Evolutionary conservation across 208 protist species (phyloP).

Genomic region (Trypanosoma theileri): DNA sequence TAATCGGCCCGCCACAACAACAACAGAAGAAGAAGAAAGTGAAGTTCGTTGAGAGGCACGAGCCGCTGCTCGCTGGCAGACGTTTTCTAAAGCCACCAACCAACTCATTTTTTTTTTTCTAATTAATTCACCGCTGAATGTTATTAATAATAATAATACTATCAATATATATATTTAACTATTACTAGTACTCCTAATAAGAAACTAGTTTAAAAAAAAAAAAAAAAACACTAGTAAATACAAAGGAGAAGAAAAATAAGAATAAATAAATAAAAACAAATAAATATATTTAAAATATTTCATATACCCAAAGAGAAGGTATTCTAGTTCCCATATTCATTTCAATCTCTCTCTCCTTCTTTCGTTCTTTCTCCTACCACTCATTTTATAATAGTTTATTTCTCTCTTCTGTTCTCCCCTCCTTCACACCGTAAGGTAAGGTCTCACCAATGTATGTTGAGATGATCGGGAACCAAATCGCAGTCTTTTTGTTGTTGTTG

Average conservation of each 20-base stretch:
- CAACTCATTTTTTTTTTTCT: conserved; percentile 26
- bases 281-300: too few species aligned
- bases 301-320: too few species aligned
- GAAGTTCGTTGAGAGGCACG: neutral
- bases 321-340: too few species aligned
- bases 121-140: too few species aligned
- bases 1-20: too few species aligned
- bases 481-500: neutral
- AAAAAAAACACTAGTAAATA: neutral
- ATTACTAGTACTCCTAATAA: conserved; percentile 3
- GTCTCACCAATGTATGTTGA: too few species aligned
- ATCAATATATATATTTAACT: neutral
- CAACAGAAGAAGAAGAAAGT: too few species aligned
- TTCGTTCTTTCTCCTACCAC: neutral
- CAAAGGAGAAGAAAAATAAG: conserved; percentile 14
- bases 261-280: conserved; percentile 8
- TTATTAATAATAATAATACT: neutral
- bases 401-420: too few species aligned
- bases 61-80: neutral
- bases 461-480: neutral
- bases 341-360: neutral
- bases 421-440: too few species aligned
- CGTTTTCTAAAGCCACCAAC: conserved; percentile 24
- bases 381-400: neutral
- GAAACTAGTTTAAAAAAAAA: neutral